Evolutionary conservation across 2,329 filamentous ascomycete genomes (phyloP), one percentile per base, ranked within the genome.

Genomic region (Hypoxylon sp.): DNA sequence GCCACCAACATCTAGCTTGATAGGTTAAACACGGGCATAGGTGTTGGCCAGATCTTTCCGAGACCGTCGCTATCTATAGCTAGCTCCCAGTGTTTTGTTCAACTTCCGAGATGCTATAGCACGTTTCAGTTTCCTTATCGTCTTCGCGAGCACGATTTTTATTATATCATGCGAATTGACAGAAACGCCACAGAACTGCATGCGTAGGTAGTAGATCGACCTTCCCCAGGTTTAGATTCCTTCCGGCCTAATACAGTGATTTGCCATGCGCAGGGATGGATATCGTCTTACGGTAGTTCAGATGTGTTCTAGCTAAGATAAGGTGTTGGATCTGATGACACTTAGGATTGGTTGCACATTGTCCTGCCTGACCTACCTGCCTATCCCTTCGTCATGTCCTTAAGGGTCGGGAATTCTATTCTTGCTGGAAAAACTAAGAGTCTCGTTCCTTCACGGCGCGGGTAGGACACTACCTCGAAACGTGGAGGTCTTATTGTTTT

Each of bases 241-340:
- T 55, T 45, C 47, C 29, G 40, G 36, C 17, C 17, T 44, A 31
- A 27, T 29, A 37, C 25, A 44, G 40, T 42, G 38, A 43, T 56
- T 45, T 41, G 21, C 43, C 47, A 44, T 45, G 11, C 37, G 23
- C 51, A 49, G 43, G 55, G 51, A 31, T 51, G 26, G 23, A 13
- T 41, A 8, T 15, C 20, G 31, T 52, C 35, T 55, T 43, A 52
- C 51, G 55, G 55, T 51, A 58, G 46, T 58, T 58, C 34, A 47
- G 25, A 38, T 38, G 32, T 9, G 9, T 25, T 50, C 36, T 20
- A 43, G 45, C 49, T 50, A 40, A 55, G 55, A 55, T 55, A 55
- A 58, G 51, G 38, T 48, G 44, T 58, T 46, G 38, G 34, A 52
- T 51, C 55, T 48, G 46, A 58, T 55, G 51, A 58, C 48, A 17